Evolutionary conservation across 805 yeast species (phyloP).

Genomic region (Wickerhamomyces ciferrii): DNA sequence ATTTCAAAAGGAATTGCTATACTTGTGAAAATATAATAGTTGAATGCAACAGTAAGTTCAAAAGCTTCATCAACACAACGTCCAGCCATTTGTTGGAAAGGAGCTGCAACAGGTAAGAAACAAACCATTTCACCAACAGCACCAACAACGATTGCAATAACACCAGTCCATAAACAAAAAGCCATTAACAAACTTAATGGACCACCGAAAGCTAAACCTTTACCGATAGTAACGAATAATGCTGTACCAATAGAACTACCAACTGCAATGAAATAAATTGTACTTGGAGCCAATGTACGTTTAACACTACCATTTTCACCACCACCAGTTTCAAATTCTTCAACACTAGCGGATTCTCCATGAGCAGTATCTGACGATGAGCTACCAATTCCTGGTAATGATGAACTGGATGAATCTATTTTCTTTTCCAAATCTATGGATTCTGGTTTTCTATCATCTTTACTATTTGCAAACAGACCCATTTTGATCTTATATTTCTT

Average conservation of each 20-base stretch:
- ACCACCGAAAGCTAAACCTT: slow-evolving; percentile 49
- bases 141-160: slow-evolving; percentile 56
- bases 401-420: too few relatives aligned
- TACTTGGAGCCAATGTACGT: slow-evolving; percentile 41
- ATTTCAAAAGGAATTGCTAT: slow-evolving; percentile 59
- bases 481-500: too few relatives aligned
- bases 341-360: too few relatives aligned
- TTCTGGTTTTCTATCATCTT: too few relatives aligned
- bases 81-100: slow-evolving; percentile 58
- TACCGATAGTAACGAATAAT: slow-evolving; percentile 54
- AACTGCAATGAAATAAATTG: slow-evolving; percentile 59
- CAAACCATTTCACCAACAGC: slow-evolving; percentile 64
- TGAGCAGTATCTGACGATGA: too few relatives aligned
- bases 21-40: slow-evolving; percentile 50
- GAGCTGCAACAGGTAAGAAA: slow-evolving; percentile 55
- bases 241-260: slow-evolving; percentile 69
- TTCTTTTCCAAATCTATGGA: too few relatives aligned
- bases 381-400: too few relatives aligned
- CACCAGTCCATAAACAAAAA: slow-evolving; percentile 57
- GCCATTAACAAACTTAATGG: slow-evolving; percentile 49
- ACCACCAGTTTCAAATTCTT: too few relatives aligned
- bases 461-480: too few relatives aligned
- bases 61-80: slow-evolving; percentile 63
- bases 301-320: background rate
- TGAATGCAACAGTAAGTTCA: slow-evolving; percentile 67